phyloP scores from a whole-genome alignment of 805 yeast species.

The Clavispora vitiphila region DNA sequence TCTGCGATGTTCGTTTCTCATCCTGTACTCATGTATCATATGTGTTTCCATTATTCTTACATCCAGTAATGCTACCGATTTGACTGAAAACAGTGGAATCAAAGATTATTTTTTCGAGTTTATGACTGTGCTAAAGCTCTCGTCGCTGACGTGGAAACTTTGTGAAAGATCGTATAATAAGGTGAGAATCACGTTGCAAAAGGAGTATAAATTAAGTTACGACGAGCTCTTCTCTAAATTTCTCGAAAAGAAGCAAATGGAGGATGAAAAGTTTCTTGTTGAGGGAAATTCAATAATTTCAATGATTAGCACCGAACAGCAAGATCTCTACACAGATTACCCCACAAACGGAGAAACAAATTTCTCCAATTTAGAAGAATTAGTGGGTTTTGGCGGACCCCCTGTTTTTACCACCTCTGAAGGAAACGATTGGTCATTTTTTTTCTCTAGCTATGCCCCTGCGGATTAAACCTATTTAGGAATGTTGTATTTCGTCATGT shows the following conservation, averaged over 20 bases:
- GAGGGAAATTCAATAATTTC: neutral
- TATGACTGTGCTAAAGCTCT: constrained; percentile 8
- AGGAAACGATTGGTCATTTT: constrained; percentile 5
- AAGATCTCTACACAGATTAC: neutral
- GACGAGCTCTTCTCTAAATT: constrained; percentile 2
- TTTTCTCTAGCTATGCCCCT: constrained; percentile 2
- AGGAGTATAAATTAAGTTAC: constrained; percentile 3
- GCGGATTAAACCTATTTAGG: too few relatives aligned
- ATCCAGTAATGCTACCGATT: constrained; percentile 1
- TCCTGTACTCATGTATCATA: constrained; percentile 10
- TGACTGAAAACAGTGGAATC: neutral
- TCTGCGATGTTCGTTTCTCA: constrained; percentile 7
- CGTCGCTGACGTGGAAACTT: constrained; percentile 9
- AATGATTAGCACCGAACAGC: neutral
- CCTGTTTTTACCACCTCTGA: constrained; percentile 7
- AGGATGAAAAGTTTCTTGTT: neutral
- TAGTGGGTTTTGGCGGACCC: constrained; percentile 7
- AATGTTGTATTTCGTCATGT: too few relatives aligned
- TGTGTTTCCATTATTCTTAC: constrained; percentile 7
- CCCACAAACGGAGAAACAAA: neutral
- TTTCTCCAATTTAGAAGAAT: neutral
- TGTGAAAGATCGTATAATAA: constrained; percentile 7
- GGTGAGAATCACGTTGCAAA: constrained; percentile 5
- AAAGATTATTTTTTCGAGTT: constrained; percentile 8
- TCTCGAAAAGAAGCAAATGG: neutral